Conservation (phyloP, 2,329 filamentous ascomycete genomes). For the Scleromitrula shiraiana region DNA sequence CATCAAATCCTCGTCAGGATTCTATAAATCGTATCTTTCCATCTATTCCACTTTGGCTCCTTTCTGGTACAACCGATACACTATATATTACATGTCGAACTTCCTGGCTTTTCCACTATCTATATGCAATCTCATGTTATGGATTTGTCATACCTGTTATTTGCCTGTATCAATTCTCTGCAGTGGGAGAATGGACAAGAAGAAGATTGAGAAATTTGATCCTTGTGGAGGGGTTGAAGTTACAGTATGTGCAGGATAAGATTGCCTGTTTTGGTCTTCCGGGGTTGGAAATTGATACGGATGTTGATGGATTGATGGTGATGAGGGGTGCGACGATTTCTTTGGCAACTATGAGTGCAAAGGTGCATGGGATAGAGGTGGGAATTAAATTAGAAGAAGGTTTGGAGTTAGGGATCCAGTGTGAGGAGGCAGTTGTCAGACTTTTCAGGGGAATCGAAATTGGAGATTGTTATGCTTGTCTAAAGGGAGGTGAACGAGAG, state of each 20-base stretch:
- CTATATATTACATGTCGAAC: constrained; percentile 40
- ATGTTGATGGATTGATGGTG: constrained; percentile 44
- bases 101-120: constrained; percentile 43
- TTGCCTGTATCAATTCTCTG: constrained; percentile 38
- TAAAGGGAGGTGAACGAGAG: constrained; percentile 37
- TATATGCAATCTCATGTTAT: constrained; percentile 37
- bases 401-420: constrained; percentile 44
- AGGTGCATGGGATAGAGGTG: constrained; percentile 45
- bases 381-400: constrained; percentile 44
- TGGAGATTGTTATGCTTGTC: constrained; percentile 44
- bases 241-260: constrained; percentile 43
- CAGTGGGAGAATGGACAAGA: constrained; percentile 19
- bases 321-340: constrained; percentile 45
- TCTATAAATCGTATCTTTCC: constrained; percentile 38
- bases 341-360: constrained; percentile 40
- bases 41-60: constrained; percentile 38
- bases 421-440: constrained; percentile 39
- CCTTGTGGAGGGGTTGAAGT: constrained; percentile 26
- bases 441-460: constrained; percentile 44
- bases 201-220: constrained; percentile 30
- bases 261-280: constrained; percentile 36
- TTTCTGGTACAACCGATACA: constrained; percentile 39
- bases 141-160: constrained; percentile 34
- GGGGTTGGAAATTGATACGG: constrained; percentile 45
- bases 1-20: too few relatives aligned